A percentile compares a stretch with the other conserved stretches of the same genome.
Conservation (phyloP, 2,329 filamentous ascomycete genomes). For the Paraconiothyrium brasiliense region DNA sequence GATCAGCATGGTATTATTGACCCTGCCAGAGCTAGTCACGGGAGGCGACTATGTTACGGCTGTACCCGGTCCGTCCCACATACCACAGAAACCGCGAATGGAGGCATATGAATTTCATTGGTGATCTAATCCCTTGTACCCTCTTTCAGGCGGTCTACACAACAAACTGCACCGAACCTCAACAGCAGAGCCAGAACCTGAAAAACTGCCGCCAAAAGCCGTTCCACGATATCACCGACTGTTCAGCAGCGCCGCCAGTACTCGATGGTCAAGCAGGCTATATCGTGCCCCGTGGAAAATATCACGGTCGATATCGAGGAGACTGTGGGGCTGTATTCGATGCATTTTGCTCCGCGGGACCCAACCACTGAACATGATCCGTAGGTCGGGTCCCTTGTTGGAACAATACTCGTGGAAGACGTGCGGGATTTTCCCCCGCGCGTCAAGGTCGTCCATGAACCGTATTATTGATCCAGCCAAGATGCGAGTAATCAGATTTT, state of each 20-base stretch:
- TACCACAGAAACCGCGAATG: neutral
- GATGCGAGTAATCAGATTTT: neutral
- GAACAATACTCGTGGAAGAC: neutral
- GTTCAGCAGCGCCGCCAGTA: neutral
- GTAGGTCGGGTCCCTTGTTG: neutral
- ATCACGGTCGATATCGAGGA: neutral
- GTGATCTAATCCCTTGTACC: neutral
- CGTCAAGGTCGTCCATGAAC: neutral
- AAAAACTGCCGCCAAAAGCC: neutral
- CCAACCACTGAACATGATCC: neutral
- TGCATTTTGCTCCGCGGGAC: neutral
- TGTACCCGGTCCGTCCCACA: conserved; percentile 68
- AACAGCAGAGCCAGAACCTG: neutral
- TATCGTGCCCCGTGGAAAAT: neutral
- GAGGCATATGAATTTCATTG: conserved; percentile 11
- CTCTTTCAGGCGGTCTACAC: neutral
- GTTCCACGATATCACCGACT: neutral
- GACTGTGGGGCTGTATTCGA: neutral
- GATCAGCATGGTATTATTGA: conserved; percentile 58
- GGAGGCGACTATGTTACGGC: conserved; percentile 71
- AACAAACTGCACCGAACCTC: too few relatives aligned
- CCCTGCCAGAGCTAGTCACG: conserved; percentile 30
- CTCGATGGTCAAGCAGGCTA: neutral
- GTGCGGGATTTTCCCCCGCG: neutral
- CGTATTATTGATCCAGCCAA: neutral